Percentiles rank a stretch among this genome's conserved stretches.
These are phyloP conservation scores for Terana coerulea DNA, from an alignment of 768 basidiomycete species.

Conservation along the genomic window DNA sequence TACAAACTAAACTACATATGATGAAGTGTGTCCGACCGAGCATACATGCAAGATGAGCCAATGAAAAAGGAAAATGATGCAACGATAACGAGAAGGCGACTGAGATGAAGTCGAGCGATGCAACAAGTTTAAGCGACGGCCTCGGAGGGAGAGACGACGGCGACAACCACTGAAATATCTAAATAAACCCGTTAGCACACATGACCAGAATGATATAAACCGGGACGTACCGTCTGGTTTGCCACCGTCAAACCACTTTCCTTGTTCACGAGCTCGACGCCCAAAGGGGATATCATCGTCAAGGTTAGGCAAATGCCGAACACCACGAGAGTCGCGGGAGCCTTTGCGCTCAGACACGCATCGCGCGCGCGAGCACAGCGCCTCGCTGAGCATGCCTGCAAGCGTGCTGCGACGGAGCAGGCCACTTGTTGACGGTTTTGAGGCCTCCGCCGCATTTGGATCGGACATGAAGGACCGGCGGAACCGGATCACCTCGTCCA, in stretches of 20 bases:
- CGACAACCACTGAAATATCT: conserved; percentile 69
- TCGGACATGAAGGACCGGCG: conserved; percentile 31
- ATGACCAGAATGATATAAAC: neutral
- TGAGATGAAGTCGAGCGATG: no score
- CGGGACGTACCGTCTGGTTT: conserved; percentile 75
- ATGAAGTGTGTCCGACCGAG: no score
- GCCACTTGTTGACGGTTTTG: no score
- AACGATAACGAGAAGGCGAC: no score
- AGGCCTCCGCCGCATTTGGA: neutral
- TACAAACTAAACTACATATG: no score
- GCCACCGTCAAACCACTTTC: conserved; percentile 70
- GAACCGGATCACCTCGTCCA: conserved; percentile 74
- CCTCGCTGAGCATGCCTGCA: conserved; percentile 72
- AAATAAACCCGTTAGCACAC: conserved; percentile 2
- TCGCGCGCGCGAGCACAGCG: conserved; percentile 76
- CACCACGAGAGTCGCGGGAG: conserved; percentile 3
- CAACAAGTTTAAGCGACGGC: no score
- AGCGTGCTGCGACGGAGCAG: conserved; percentile 49
- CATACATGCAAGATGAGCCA: no score
- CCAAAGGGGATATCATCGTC: conserved; percentile 77
- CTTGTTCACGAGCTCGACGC: conserved; percentile 70
- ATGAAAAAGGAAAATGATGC: no score
- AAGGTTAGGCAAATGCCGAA: neutral
- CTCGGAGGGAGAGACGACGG: conserved; percentile 48
- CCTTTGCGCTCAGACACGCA: conserved; percentile 50